Conservation (phyloP, 2,329 filamentous ascomycete species). For the Fusarium burgessii region DNA sequence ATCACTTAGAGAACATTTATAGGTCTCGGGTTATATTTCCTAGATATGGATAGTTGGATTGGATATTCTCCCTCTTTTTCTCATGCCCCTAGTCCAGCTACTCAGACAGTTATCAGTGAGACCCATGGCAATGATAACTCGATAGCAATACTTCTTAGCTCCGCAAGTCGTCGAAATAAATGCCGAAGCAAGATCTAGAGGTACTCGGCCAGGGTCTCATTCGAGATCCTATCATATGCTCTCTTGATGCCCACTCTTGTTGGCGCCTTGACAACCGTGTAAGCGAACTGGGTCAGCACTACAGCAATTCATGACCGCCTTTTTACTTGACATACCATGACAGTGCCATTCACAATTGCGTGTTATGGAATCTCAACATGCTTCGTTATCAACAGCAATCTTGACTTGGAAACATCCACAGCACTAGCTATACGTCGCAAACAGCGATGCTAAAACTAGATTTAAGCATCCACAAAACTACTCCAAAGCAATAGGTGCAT, state of each 20-base stretch:
- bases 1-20: no score
- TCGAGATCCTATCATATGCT: background rate
- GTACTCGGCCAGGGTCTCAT: background rate
- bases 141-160: background rate
- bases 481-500: constrained; percentile 4
- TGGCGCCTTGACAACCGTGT: constrained; percentile 3
- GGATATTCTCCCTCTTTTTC: background rate
- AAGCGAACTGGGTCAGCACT: constrained; percentile 21
- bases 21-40: background rate
- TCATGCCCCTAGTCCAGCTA: background rate
- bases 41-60: background rate
- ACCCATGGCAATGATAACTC: background rate
- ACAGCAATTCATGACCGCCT: constrained; percentile 6
- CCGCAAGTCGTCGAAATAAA: background rate
- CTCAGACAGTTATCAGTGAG: background rate
- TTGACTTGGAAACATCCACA: background rate
- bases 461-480: background rate
- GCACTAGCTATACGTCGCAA: background rate
- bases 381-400: background rate
- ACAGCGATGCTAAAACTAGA: background rate
- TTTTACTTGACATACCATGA: background rate
- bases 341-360: background rate
- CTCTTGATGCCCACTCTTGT: constrained; percentile 10
- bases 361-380: background rate
- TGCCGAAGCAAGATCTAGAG: constrained; percentile 1